Evolutionary conservation across 352 stramenopile species (phyloP).

Genomic region (Phytophthora pluvialis): DNA sequence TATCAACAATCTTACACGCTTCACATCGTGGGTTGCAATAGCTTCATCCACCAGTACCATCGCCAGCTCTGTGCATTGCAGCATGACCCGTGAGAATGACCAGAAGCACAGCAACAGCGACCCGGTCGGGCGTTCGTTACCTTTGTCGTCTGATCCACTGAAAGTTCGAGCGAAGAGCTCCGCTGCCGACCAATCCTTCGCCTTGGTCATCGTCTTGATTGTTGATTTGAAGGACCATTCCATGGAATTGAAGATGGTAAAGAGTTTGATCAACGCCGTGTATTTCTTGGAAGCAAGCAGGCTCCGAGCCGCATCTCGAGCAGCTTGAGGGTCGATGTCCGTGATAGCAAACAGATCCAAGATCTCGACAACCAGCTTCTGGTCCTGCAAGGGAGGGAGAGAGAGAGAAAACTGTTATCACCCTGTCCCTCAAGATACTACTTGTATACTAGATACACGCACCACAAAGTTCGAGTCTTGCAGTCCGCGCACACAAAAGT

Average conservation of each 20-base stretch:
- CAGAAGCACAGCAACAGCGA: neutral
- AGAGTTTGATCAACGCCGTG: slow-evolving; percentile 57
- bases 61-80: slow-evolving; percentile 35
- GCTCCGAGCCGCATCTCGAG: slow-evolving; percentile 27
- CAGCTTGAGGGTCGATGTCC: slow-evolving; percentile 22
- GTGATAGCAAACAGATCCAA: slow-evolving; percentile 56
- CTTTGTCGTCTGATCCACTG: slow-evolving; percentile 23
- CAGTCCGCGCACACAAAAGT: slow-evolving; percentile 42
- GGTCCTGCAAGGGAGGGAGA: slow-evolving; percentile 34
- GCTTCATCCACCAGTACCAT: slow-evolving; percentile 61
- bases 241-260: slow-evolving; percentile 38
- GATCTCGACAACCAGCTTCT: slow-evolving; percentile 67
- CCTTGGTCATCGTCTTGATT: slow-evolving; percentile 50
- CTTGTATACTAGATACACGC: neutral
- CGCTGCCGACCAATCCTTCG: slow-evolving; percentile 67
- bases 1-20: slow-evolving; percentile 42
- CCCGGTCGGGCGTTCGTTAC: slow-evolving; percentile 1
- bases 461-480: slow-evolving; percentile 25
- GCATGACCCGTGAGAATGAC: neutral
- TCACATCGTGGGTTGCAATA: slow-evolving; percentile 64
- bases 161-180: slow-evolving; percentile 59
- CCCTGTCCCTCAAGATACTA: no score
- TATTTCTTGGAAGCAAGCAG: slow-evolving; percentile 53
- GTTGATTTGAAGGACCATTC: slow-evolving; percentile 50
- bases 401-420: neutral